Percentiles rank a stretch among this genome's conserved stretches.
These are phyloP conservation scores for Nicotiana sylvestris DNA, from an alignment of 257 asterid species.

Conservation along the genomic window DNA sequence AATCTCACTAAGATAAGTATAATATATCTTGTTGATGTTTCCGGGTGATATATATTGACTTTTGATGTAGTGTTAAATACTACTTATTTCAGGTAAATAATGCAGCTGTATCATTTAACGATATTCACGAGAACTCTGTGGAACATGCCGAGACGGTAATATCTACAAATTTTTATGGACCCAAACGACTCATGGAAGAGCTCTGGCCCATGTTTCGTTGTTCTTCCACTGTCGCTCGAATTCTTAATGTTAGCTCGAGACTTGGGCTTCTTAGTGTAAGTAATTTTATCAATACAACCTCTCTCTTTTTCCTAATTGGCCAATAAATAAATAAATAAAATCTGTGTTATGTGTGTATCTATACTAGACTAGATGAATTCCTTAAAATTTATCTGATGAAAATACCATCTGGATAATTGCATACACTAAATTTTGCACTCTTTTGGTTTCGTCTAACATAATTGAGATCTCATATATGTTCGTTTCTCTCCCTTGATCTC, in stretches of 20 bases:
- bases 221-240: conserved; percentile 35
- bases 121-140: conserved; percentile 51
- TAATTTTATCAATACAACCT: background rate
- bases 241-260: conserved; percentile 74
- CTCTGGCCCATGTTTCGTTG: conserved; percentile 55
- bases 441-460: background rate
- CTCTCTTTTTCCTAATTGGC: too few relatives aligned
- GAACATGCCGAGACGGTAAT: conserved; percentile 57
- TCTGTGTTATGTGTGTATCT: too few relatives aligned
- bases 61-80: background rate
- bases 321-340: too few relatives aligned
- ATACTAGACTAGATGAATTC: too few relatives aligned
- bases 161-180: conserved; percentile 52
- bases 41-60: background rate
- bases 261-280: conserved; percentile 67
- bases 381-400: background rate
- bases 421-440: background rate
- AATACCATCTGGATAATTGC: background rate
- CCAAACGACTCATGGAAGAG: conserved; percentile 54
- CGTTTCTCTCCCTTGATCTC: background rate
- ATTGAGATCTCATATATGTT: background rate
- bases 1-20: background rate
- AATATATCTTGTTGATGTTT: background rate
- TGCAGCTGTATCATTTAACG: conserved; percentile 70
- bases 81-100: conserved; percentile 46